Conservation (phyloP, 768 basidiomycete species). For the Termitomyces sp. region DNA sequence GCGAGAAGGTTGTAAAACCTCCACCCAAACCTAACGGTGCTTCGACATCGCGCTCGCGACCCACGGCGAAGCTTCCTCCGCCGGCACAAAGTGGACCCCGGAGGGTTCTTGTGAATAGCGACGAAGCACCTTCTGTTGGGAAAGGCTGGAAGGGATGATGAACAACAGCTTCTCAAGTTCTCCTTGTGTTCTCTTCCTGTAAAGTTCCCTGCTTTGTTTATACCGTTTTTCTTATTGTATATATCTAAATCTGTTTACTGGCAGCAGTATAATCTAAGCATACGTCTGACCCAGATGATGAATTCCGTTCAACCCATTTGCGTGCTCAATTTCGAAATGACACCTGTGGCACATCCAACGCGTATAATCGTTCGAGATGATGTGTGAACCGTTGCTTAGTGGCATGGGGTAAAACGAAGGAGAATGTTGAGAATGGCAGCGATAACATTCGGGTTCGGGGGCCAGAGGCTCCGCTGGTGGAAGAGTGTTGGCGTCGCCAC, state of each 20-base stretch:
- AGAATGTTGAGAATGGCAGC: constrained; percentile 65
- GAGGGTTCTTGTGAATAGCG: constrained; percentile 62
- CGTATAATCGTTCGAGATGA: constrained; percentile 1
- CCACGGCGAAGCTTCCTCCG: constrained; percentile 26
- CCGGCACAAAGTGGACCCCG: constrained; percentile 44
- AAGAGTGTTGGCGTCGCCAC: constrained; percentile 27
- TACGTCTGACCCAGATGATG: constrained; percentile 12
- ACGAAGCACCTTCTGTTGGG: constrained; percentile 47
- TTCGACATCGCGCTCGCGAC: constrained; percentile 16
- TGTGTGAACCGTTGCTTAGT: constrained; percentile 1
- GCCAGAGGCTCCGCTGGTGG: constrained; percentile 14
- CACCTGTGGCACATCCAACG: constrained; percentile 43
- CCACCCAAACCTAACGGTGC: constrained; percentile 13
- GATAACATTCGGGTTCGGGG: constrained; percentile 44
- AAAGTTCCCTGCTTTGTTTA: not conserved
- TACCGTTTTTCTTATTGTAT: not conserved
- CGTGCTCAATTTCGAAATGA: constrained; percentile 31
- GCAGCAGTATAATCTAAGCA: not conserved
- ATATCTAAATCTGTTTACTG: not conserved
- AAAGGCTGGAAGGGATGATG: constrained; percentile 45
- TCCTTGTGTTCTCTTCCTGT: not conserved
- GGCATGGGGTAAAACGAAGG: constrained; percentile 60
- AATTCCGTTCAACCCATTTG: constrained; percentile 23
- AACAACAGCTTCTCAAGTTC: constrained; percentile 11
- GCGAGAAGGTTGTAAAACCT: constrained; percentile 13